Conservation (phyloP, 2,329 filamentous ascomycete species). For the Fusarium clavum region DNA sequence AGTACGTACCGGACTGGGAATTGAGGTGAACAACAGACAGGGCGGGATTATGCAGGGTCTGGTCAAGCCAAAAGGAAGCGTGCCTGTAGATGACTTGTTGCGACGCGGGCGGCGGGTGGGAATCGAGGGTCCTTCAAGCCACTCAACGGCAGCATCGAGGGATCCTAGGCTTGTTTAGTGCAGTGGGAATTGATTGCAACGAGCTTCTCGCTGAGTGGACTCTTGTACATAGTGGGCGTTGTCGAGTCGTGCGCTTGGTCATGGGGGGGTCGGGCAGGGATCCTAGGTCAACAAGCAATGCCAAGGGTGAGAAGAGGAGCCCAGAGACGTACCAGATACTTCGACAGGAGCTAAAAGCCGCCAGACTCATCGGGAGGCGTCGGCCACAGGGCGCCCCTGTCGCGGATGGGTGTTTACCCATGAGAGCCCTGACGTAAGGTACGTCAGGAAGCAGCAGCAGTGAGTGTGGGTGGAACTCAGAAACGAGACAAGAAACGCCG, state of each 20-base stretch:
- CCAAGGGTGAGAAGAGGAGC: slow-evolving; percentile 37
- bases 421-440: slow-evolving; percentile 49
- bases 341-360: slow-evolving; percentile 38
- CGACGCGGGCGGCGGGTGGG: slow-evolving; percentile 38
- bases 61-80: slow-evolving; percentile 38
- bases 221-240: slow-evolving; percentile 30
- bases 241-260: slow-evolving; percentile 43
- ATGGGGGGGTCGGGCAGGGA: slow-evolving; percentile 42
- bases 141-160: slow-evolving; percentile 48
- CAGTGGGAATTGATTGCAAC: slow-evolving; percentile 43
- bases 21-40: slow-evolving; percentile 43
- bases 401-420: slow-evolving; percentile 45
- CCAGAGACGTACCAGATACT: slow-evolving; percentile 42
- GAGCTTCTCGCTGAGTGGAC: slow-evolving; percentile 37
- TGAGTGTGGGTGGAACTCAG: slow-evolving; percentile 44
- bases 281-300: slow-evolving; percentile 46
- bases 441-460: slow-evolving; percentile 41
- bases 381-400: slow-evolving; percentile 43
- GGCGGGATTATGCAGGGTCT: slow-evolving; percentile 50
- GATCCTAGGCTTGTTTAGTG: slow-evolving; percentile 46
- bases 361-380: slow-evolving; percentile 45
- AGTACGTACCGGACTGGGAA: slow-evolving; percentile 44
- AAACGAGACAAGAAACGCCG: slow-evolving; percentile 45
- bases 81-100: slow-evolving; percentile 39
- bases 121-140: slow-evolving; percentile 45